Percentiles rank a stretch among this genome's conserved stretches.
phyloP scores from a whole-genome alignment of 768 basidiomycete genomes.

The Atractiella rhizophila region DNA sequence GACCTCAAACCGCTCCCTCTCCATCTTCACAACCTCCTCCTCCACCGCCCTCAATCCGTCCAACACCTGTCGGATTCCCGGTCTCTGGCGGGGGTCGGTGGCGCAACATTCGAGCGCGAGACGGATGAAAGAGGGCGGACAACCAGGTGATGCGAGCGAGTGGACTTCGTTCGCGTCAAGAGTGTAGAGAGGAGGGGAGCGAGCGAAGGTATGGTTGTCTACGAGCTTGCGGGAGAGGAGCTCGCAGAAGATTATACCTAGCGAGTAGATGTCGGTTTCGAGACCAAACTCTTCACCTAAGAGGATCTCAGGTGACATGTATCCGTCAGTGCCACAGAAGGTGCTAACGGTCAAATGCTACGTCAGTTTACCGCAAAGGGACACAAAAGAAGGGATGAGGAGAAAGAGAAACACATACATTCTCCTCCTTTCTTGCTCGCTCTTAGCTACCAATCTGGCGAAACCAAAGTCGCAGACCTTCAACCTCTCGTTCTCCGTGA shows the following conservation, averaged over 20 bases:
- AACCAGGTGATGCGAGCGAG: slow-evolving; percentile 39
- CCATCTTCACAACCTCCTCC: slow-evolving; percentile 37
- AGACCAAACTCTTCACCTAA: slow-evolving; percentile 76
- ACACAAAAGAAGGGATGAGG: not conserved
- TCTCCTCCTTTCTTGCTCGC: slow-evolving; percentile 45
- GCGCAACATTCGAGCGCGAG: slow-evolving; percentile 55
- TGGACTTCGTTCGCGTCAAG: slow-evolving; percentile 52
- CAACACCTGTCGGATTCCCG: slow-evolving; percentile 54
- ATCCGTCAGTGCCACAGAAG: slow-evolving; percentile 29
- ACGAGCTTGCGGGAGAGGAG: slow-evolving; percentile 64
- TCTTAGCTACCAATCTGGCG: slow-evolving; percentile 74
- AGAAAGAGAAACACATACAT: slow-evolving; percentile 16
- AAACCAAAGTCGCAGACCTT: slow-evolving; percentile 99
- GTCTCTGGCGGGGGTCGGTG: slow-evolving; percentile 40
- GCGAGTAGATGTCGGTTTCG: slow-evolving; percentile 78
- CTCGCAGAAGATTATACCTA: slow-evolving; percentile 73
- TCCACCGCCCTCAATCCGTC: slow-evolving; percentile 55
- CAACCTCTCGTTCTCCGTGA: slow-evolving; percentile 73
- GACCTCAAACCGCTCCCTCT: slow-evolving; percentile 1
- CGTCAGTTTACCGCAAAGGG: slow-evolving; percentile 24
- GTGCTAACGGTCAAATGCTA: slow-evolving; percentile 12
- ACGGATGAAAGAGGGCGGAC: slow-evolving; percentile 48
- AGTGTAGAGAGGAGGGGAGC: slow-evolving; percentile 50
- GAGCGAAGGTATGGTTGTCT: slow-evolving; percentile 37
- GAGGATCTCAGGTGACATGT: slow-evolving; percentile 92